Evolutionary conservation across 805 yeast species (phyloP).

Genomic region (Cyberlindnera xylosilytica): DNA sequence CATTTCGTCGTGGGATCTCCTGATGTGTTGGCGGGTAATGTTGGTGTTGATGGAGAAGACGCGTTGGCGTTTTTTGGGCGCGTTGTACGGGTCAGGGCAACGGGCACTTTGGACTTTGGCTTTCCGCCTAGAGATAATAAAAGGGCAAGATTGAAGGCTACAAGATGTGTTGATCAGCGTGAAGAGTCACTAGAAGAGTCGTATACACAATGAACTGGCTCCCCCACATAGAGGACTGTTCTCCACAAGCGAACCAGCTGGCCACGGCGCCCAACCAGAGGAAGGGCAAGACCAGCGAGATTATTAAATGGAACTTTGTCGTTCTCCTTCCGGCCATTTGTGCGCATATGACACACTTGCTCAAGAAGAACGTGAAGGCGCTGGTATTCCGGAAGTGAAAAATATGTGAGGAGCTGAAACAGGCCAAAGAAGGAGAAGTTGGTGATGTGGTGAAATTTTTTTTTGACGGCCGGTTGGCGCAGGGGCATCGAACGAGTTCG

Average conservation of each 20-base stretch:
- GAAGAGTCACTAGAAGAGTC: too few relatives aligned
- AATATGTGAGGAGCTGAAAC: constrained; percentile 24
- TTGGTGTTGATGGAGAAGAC: not conserved
- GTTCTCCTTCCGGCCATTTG: constrained; percentile 31
- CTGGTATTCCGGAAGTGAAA: constrained; percentile 31
- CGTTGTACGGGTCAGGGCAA: too few relatives aligned
- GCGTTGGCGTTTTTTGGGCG: too few relatives aligned
- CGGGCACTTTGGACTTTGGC: too few relatives aligned
- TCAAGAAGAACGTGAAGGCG: constrained; percentile 24
- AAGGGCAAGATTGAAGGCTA: not conserved
- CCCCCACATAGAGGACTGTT: constrained; percentile 17
- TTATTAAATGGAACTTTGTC: constrained; percentile 24
- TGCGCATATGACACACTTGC: constrained; percentile 23
- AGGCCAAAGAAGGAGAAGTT: not conserved
- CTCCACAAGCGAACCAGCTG: constrained; percentile 31
- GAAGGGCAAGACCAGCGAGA: constrained; percentile 19
- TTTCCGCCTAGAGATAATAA: too few relatives aligned
- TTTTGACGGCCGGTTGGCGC: not conserved
- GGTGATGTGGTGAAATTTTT: constrained; percentile 1
- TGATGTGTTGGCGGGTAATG: not conserved
- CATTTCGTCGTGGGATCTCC: not conserved
- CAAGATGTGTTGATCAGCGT: too few relatives aligned
- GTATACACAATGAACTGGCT: too few relatives aligned
- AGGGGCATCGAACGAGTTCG: constrained; percentile 1
- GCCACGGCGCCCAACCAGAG: constrained; percentile 6